Conservation (phyloP, 495 filamentous ascomycete genomes). For the Penicillium robsamsonii region DNA sequence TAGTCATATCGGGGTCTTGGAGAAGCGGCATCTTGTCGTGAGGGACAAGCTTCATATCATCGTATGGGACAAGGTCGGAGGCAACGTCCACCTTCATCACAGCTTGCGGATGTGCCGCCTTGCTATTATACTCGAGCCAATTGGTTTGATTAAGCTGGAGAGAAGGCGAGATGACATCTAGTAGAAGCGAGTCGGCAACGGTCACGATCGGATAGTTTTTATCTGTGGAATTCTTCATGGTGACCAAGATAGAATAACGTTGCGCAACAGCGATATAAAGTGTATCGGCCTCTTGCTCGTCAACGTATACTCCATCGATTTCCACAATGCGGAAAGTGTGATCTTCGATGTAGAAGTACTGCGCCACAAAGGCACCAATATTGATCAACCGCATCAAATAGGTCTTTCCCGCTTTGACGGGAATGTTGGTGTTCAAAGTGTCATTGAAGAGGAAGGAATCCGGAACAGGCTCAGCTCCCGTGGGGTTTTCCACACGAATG, state of each 20-base stretch:
- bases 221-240: slow-evolving; percentile 59
- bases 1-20: slow-evolving; percentile 28
- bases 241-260: slow-evolving; percentile 68
- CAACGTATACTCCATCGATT: slow-evolving; percentile 53
- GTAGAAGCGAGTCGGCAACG: slow-evolving; percentile 31
- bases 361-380: slow-evolving; percentile 68
- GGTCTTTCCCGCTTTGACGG: slow-evolving; percentile 68
- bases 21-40: slow-evolving; percentile 20
- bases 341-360: slow-evolving; percentile 77
- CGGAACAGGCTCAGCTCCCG: slow-evolving; percentile 54
- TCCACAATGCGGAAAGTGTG: slow-evolving; percentile 64
- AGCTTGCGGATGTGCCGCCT: slow-evolving; percentile 51
- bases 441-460: slow-evolving; percentile 57
- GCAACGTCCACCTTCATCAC: slow-evolving; percentile 49
- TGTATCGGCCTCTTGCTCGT: slow-evolving; percentile 55
- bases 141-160: slow-evolving; percentile 69
- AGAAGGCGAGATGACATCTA: slow-evolving; percentile 29
- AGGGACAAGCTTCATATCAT: slow-evolving; percentile 53
- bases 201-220: slow-evolving; percentile 65
- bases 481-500: slow-evolving; percentile 48
- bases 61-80: slow-evolving; percentile 43
- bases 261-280: slow-evolving; percentile 70
- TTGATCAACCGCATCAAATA: slow-evolving; percentile 80
- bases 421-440: slow-evolving; percentile 51
- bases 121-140: slow-evolving; percentile 71